Evolutionary conservation across 2,329 filamentous ascomycete species (phyloP), one percentile per base, ranked within the genome.

Genomic region (Delphinella strobiligena): DNA sequence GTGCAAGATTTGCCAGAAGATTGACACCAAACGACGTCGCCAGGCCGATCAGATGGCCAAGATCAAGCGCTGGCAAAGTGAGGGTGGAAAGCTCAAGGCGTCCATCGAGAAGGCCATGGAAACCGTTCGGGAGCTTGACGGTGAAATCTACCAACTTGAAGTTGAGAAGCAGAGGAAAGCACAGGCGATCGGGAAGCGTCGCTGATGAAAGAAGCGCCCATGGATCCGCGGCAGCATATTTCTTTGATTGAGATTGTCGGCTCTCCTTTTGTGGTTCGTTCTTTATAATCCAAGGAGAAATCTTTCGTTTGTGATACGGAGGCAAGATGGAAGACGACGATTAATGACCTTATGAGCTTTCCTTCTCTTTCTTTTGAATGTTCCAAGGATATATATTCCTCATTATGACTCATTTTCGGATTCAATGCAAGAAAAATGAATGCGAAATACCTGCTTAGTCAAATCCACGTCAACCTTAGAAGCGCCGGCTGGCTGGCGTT

Each of bases 1-100:
- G 52, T 96, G 89, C 70, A 84, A 82, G 58, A 71, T 87, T 47
- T 96, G 89, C 66, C 80, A 86, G 54, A 87, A 91, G 63, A 86
- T 88, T 50, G 80, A 87, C 55, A 88, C 82, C 63, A 94, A 94
- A 66, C 66, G 74, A 55, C 77, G 85, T 41, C 78, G 83, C 47
- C 74, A 78, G 54, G 68, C 69, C 55, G 85, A 86, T 63, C 84
- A 93, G 69, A 59, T 71, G 34, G 74, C 78, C 42, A 82, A 88
- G 54, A 74, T 93, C 54, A 65, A 71, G 49, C 80, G 87, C 45
- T 94, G 87, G 87, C 68, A 71, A 53, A 70, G 69, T 35, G 84
- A 91, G 61, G 80, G 81, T 32, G 59, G 59, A 50, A 72, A 66
- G 50, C 69, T 74, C 54, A 63, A 65, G 43, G 74, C 74, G 37